Evolutionary conservation across 202 grass and related monocot genomes (phyloP), one percentile per base, ranked within the genome.

Genomic region (Cymbopogon flexuosus): DNA sequence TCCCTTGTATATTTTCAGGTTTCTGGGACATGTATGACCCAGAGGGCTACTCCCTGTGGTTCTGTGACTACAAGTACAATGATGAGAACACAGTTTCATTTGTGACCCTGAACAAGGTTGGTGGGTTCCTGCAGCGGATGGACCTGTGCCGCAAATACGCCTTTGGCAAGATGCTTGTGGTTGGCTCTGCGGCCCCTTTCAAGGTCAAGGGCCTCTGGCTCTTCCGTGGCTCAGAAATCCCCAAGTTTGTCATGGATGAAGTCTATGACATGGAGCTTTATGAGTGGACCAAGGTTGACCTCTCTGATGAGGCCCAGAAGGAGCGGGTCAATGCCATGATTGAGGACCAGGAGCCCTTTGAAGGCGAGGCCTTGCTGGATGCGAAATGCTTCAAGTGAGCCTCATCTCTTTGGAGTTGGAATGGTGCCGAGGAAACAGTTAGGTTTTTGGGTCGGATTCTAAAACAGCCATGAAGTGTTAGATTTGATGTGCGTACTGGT

Each of bases 11-110:
- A 42, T 68, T 68, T 80, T 21, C 84, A 96, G 93, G 93, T 81
- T 96, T 96, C 69, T 96, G 88, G 90, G 93, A 96, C 10, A 96
- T 96, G 93, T 96, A 88, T 14, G 93, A 96, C 57, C 87, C 88
- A 1, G 90, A 96, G 70, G 90, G 93, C 24, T 96, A 96, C 83
- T 96, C 93, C 12, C 58, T 96, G 2, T 96, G 93, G 93, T 96
- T 96, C 85, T 92, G 93, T 72, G 87, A 96, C 59, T 96, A 90
- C 80, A 96, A 96, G 19, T 92, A 92, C 90, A 88, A 96, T 12
- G 90, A 96, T 5, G 93, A 96, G 90, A 96, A 96, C 80, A 92
- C 77, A 0, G 93, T 96, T 3, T 96, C 93, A 2, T 96, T 83
- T 46, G 88, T 96, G 37, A 96, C 93, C 19, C 12, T 92, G 72